Evolutionary conservation across 2,329 filamentous ascomycete species (phyloP).

Genomic region (Cladophialophora exuberans): DNA sequence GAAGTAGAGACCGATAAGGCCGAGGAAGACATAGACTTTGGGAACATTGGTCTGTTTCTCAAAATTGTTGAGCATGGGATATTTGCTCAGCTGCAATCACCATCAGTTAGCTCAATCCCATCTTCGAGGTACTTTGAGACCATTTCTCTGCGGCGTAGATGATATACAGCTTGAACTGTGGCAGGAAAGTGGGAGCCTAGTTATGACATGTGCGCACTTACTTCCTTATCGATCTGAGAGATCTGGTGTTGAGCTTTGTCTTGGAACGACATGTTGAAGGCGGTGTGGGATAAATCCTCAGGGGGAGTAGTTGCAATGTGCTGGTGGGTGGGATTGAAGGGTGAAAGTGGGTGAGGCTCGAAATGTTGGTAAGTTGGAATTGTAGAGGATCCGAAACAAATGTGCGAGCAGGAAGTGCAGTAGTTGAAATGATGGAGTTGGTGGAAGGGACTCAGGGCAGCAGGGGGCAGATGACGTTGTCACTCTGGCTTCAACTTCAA

Average conservation of each 20-base stretch:
- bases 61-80: conserved; percentile 68
- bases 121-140: neutral
- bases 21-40: conserved; percentile 69
- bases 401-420: conserved; percentile 9
- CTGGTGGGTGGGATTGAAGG: neutral
- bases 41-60: conserved; percentile 70
- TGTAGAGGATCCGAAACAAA: too few species aligned
- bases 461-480: neutral
- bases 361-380: conserved; percentile 1
- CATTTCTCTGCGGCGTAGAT: neutral
- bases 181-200: conserved; percentile 10
- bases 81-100: conserved; percentile 64
- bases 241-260: conserved; percentile 66
- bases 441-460: neutral
- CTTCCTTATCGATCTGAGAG: conserved; percentile 71
- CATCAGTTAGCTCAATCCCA: conserved; percentile 10
- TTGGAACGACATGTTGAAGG: conserved; percentile 53
- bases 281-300: neutral
- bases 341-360: neutral
- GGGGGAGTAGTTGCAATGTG: neutral
- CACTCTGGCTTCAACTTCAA: neutral
- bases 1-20: conserved; percentile 67
- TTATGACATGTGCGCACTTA: conserved; percentile 39
- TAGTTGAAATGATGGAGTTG: conserved; percentile 7
- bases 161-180: neutral